Evolutionary conservation across 2,329 filamentous ascomycete species (phyloP), one percentile per base, ranked within the genome.

Genomic region (Juglanconis juglandina): DNA sequence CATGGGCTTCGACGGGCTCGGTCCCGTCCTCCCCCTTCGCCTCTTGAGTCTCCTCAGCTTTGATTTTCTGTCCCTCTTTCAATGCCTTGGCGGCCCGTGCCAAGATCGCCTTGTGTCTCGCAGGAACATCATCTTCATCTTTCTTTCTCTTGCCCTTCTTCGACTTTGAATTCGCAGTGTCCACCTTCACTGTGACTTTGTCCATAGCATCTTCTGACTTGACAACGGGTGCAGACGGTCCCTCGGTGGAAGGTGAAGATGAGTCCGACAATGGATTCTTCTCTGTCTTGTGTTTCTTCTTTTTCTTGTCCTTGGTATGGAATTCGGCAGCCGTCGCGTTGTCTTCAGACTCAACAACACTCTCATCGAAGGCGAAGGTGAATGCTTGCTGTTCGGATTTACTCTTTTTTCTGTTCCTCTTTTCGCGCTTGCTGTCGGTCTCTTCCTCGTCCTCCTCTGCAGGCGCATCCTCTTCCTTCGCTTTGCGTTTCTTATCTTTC

Each of bases 351-450:
- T 32, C 37, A 6, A 42, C 37, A 5, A 32, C 10, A 3, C 17
- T 30, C 14, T 55, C 52, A 10, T 59, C 51, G 35, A 59, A 59
- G 17, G 30, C 50, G 4, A 64, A 56, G 35, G 66, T 55, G 39
- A 65, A 68, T 3, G 75, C 72, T 10, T 75, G 66, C 59, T 78
- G 77, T 48, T 79, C 73, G 3, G 79, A 75, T 60, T 79, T 73
- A 62, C 79, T 79, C 37, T 87, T 71, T 1, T 83, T 82, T 66
- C 83, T 87, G 24, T 79, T 75, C 44, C 81, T 79, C 65, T 84
- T 85, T 49, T 82, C 77, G 39, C 87, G 72, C 4, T n/a, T 52
- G 4, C 74, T 71, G 17, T 66, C 63, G 0, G 37, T 44, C 24
- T 62, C 60, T 56, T 71, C 67, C 17, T 69, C 66, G n/a, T 62